Evolutionary conservation across 768 basidiomycete species (phyloP), one percentile per base, ranked within the genome.

Genomic region (Podaxis sp.): DNA sequence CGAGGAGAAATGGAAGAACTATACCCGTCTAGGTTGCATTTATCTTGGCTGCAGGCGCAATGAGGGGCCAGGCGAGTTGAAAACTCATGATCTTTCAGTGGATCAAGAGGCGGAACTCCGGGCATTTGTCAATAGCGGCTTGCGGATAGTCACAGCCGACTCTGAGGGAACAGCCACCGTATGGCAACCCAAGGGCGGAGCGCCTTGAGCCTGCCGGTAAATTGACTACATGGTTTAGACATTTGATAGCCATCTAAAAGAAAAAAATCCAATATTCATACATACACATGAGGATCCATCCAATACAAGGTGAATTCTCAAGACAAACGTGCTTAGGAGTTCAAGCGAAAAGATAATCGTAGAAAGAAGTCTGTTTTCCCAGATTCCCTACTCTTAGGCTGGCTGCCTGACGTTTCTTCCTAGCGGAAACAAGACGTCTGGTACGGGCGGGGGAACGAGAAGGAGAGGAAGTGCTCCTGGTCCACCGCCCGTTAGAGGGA

Each of bases 391-490:
- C 52, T 33, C 62, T 63, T 15, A 67, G 24, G 12, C 64, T 67
- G 57, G 67, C 54, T 2, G 53, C 56, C 15, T 54, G 37, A 30
- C 69, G 66, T 62, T 72, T 72, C 63, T 69, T 71, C 20, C 48
- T 63, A 11, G 66, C 62, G 28, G 62, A 50, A 12, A n/a, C 48
- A 3, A 53, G 38, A 26, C 48, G 68, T 20, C 73, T 66, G 57
- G 75, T 66, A 54, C 85, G 73, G 6, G 74, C 79, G 30, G 86
- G 86, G 0, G 86, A 87, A 28, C 83, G 77, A 3, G 84, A 84
- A 12, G 82, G 86, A 0, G 85, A 85, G 4, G 84, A 85, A 3
- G 82, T 67, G 1, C 82, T 79, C 26, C 81, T 71, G 17, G 58
- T 56, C 46, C 68, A 64, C 30, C 64, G 63, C 57, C 71, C 68